Evolutionary conservation across 2,329 filamentous ascomycete species (phyloP), one percentile per base, ranked within the genome.

Genomic region (Ophiostoma angusticollis): DNA sequence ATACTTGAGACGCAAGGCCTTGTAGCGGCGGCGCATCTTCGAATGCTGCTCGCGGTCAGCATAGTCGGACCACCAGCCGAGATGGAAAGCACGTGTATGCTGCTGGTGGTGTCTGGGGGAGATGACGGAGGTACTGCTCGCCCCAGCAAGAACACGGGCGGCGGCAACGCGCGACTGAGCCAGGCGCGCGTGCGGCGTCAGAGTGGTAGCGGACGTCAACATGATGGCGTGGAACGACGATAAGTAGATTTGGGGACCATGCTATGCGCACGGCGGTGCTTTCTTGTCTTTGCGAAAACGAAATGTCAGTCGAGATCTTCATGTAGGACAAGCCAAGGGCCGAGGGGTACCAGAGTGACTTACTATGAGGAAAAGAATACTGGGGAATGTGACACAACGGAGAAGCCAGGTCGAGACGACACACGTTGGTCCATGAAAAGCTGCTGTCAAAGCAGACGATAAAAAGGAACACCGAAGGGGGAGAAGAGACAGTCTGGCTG

Each of bases 61-160:
- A 31, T 59, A 60, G 22, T 57, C 60, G 7, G 62, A 58, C 63
- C 68, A 72, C 14, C 61, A 47, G 37, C 60, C 63, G 42, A 73
- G 63, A 43, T 68, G 65, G 44, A 72, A 70, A 25, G 50, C 51
- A 25, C 72, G 65, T 24, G 49, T 55, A 45, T 70, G 67, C 44
- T 70, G 65, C 31, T 60, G 54, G 14, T 48, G 52, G 34, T 53
- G 53, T 24, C 49, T 48, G 14, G 49, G 32, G n/a, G n/a, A n/a
- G 12, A 52, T 46, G 7, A 49, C 32, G 9, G 51, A 32, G 24
- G 52, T 31, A n/a, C 28, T 30, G 21, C 34, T 37, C 6, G 41
- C 32, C 8, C 35, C 29, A 8, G 35, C 35, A 2, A 45, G 38
- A 21, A 41, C 23, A 9, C 44, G 41, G 6, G 40, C 19, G 17